phyloP scores from a whole-genome alignment of 1,139 yeast species.

The Candida frijolesensis region DNA sequence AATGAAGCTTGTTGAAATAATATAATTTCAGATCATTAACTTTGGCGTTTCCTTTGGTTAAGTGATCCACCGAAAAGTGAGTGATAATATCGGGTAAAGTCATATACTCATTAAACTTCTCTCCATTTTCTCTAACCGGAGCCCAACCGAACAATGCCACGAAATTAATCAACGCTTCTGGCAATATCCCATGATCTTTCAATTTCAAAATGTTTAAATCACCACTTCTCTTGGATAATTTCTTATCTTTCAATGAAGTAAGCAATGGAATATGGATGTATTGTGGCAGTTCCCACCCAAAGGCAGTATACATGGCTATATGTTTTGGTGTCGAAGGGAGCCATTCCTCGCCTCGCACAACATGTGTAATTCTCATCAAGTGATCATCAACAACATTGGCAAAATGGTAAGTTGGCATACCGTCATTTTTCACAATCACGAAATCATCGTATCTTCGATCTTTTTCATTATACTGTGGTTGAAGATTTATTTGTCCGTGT shows the following conservation, averaged over 20 bases:
- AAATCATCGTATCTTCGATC: slow-evolving; percentile 90
- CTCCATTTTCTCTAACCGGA: slow-evolving; percentile 62
- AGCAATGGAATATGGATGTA: slow-evolving; percentile 89
- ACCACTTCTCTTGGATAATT: slow-evolving; percentile 83
- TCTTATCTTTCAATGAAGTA: slow-evolving; percentile 74
- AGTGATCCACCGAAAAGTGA: slow-evolving; percentile 57
- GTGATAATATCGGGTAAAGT: slow-evolving; percentile 53
- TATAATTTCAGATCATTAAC: slow-evolving; percentile 77
- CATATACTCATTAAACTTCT: slow-evolving; percentile 62
- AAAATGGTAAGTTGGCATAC: slow-evolving; percentile 92
- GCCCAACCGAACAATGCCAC: slow-evolving; percentile 96
- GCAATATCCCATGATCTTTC: slow-evolving; percentile 65
- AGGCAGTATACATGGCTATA: slow-evolving; percentile 79
- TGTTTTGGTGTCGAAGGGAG: slow-evolving; percentile 94
- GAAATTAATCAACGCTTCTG: slow-evolving; percentile 86
- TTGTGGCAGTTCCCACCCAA: slow-evolving; percentile 82
- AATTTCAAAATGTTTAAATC: slow-evolving; percentile 70
- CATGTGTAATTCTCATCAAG: slow-evolving; percentile 89
- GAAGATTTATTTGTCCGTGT: slow-evolving; percentile 76
- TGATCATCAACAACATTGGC: slow-evolving; percentile 97
- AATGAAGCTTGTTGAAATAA: slow-evolving; percentile 74
- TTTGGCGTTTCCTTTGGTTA: slow-evolving; percentile 92
- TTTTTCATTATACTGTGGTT: slow-evolving; percentile 70
- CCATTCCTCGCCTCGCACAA: slow-evolving; percentile 98
- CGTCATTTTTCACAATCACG: slow-evolving; percentile 85